Conservation (phyloP, 208 protist genomes). For the Leishmania amazonensis region DNA sequence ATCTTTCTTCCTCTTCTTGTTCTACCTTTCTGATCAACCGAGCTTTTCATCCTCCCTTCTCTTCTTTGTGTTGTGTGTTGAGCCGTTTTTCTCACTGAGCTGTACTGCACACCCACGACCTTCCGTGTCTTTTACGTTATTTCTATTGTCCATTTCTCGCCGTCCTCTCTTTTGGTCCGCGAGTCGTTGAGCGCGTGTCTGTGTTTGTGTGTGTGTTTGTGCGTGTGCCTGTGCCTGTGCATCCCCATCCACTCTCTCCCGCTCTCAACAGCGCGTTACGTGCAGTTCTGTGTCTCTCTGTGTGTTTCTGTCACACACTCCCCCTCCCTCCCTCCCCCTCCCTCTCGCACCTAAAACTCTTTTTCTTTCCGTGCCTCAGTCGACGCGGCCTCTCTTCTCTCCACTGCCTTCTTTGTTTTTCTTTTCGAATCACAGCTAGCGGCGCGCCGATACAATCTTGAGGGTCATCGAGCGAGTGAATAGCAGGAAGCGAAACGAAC, state of each 20-base stretch:
- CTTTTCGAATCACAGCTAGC: not conserved
- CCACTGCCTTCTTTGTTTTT: constrained; percentile 1
- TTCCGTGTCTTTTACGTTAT: not conserved
- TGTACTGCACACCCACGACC: no score
- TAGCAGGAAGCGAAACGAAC: not conserved
- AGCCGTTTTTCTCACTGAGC: not conserved
- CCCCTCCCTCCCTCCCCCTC: not conserved
- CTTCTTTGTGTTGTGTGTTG: not conserved
- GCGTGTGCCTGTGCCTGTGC: not conserved
- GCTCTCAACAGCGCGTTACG: not conserved
- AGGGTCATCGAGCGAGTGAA: not conserved
- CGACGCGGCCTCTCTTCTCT: not conserved
- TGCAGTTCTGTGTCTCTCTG: not conserved
- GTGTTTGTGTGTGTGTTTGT: not conserved
- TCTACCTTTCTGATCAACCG: no score
- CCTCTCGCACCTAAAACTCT: not conserved
- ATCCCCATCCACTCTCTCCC: not conserved
- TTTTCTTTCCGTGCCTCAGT: not conserved
- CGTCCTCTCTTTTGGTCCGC: not conserved
- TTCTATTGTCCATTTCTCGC: not conserved
- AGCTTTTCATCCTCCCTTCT: not conserved
- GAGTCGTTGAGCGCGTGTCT: not conserved
- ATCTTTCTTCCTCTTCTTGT: no score
- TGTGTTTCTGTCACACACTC: not conserved
- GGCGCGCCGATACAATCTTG: not conserved